phyloP scores from a whole-genome alignment of 2,329 filamentous ascomycete genomes.

The Alternaria sp. region DNA sequence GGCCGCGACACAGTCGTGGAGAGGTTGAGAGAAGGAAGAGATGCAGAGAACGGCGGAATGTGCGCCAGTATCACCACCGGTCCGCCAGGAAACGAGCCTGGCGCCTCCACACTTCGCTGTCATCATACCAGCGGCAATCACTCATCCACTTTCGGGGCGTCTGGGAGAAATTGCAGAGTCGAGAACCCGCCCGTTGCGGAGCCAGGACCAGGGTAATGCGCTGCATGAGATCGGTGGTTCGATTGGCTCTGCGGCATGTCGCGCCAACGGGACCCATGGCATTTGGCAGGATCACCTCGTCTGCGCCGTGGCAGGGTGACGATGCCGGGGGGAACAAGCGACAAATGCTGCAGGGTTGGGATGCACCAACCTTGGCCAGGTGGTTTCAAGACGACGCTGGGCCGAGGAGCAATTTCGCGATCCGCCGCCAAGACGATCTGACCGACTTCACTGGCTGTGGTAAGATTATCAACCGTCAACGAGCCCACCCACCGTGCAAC shows the following conservation, averaged over 20 bases:
- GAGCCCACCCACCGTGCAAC: not conserved
- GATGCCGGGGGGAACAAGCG: slow-evolving; percentile 22
- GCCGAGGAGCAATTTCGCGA: slow-evolving; percentile 42
- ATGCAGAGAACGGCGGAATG: slow-evolving; percentile 24
- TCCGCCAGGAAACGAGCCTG: slow-evolving; percentile 32
- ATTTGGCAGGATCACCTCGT: slow-evolving; percentile 24
- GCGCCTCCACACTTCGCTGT: slow-evolving; percentile 30
- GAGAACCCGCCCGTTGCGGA: slow-evolving; percentile 24
- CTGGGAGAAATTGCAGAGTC: slow-evolving; percentile 46
- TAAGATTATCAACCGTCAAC: slow-evolving; percentile 25
- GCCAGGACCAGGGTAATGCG: slow-evolving; percentile 19
- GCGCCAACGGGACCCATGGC: slow-evolving; percentile 35
- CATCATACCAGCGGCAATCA: slow-evolving; percentile 38
- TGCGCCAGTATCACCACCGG: slow-evolving; percentile 26
- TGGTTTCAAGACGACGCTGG: slow-evolving; percentile 32
- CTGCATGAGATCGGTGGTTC: slow-evolving; percentile 6
- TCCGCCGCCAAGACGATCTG: slow-evolving; percentile 29
- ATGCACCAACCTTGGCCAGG: slow-evolving; percentile 25
- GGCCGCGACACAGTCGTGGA: slow-evolving; percentile 23
- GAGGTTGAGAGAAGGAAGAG: slow-evolving; percentile 26
- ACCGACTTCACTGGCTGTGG: slow-evolving; percentile 28
- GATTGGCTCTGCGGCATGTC: slow-evolving; percentile 36
- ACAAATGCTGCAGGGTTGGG: slow-evolving; percentile 33
- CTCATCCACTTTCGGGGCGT: slow-evolving; percentile 35
- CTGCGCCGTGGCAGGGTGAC: slow-evolving; percentile 22